Base-by-base conservation (phyloP, 371 early-diverging fungal genomes). In the Mucor plumbeus region DNA sequence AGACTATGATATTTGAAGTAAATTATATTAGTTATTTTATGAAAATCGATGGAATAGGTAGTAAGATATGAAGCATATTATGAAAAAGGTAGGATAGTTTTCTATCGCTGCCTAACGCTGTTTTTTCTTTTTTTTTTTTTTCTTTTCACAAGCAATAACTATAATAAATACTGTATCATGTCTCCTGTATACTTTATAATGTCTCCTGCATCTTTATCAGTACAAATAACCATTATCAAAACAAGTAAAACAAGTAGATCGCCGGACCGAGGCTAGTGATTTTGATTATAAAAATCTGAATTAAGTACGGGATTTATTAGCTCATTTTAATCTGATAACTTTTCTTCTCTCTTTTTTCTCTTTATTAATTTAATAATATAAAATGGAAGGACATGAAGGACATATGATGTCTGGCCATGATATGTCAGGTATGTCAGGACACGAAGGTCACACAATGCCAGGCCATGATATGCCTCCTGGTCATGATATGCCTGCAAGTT, bases 401-500 rank as follows among this genome's bases (percentile, higher is more conserved):
- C 50, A 50, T 11, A 50, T 26, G 50, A 50, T 50, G 50, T 19
- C 50, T 26, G 33, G 34, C 17, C 56, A 56, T 17, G 56, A 60
- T 21, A 60, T 60, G 60, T 13, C 60, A 50, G 21, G 50, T 5
- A 62, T 62, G 63, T 50, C 50, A 53, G 54, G 50, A 47, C 63
- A 62, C 14, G 63, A 62, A n/a, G 57, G 58, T 35, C 68, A 63
- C 19, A 47, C 19, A 17, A 64, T 64, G 65, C 19, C 15, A 44
- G 63, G 57, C 5, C 67, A 61, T 8, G 14, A 43, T 44, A 56
- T 67, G 62, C 57, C 62, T 14, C 47, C 57, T 14, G 4, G 47
- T 55, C 35, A 62, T 11, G 26, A 50, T 50, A 50, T 50, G 26
- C 50, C 50, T 26, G 50, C 50, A 21, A 50, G 50, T 21, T 68